Percentiles rank a stretch among this genome's conserved stretches.
Conservation (phyloP, 176 grass and related monocot species). For the Oryza punctata region DNA sequence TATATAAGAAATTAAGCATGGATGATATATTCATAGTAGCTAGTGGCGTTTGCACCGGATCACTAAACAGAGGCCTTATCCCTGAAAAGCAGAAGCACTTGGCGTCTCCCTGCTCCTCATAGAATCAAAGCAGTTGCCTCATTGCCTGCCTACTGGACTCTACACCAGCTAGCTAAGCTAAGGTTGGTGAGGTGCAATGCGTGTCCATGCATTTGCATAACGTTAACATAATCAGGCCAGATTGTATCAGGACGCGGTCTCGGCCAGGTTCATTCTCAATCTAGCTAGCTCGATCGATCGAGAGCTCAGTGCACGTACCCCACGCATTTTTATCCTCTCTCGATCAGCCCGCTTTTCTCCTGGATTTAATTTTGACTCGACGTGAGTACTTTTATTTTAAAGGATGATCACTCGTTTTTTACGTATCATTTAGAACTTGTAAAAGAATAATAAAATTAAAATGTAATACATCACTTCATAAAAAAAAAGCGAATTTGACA, state of each 20-base stretch:
- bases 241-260: constrained; percentile 7
- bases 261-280: constrained; percentile 24
- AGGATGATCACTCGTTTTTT: no score
- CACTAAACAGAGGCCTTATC: no score
- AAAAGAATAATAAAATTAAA: no score
- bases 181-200: constrained; percentile 6
- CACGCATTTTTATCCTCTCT: not conserved
- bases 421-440: no score
- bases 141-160: not conserved
- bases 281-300: no score
- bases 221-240: not conserved
- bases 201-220: not conserved
- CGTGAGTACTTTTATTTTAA: not conserved
- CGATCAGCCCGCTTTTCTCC: not conserved
- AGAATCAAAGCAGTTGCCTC: constrained; percentile 7
- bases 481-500: no score
- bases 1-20: no score
- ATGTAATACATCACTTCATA: no score
- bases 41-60: constrained; percentile 25
- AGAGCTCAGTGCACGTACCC: constrained; percentile 7
- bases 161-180: not conserved
- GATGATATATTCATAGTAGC: no score
- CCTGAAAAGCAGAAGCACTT: constrained; percentile 35
- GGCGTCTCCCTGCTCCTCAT: not conserved
- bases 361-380: not conserved